A percentile compares a stretch with the other conserved stretches of the same genome.
Conservation (phyloP, 441 rosid species). For the Pelargonium citronellum region DNA sequence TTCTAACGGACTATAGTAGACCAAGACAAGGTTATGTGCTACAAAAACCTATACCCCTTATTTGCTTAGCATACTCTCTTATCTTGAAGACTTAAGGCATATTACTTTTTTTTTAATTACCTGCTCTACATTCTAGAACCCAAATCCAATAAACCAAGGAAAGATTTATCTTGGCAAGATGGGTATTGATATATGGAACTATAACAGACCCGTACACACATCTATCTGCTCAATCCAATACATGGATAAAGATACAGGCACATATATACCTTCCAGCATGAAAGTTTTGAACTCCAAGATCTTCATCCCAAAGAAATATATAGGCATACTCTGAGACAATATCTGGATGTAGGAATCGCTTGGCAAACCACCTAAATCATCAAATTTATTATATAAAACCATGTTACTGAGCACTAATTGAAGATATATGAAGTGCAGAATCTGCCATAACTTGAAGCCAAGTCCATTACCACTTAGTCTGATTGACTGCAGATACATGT, state of each 20-base stretch:
- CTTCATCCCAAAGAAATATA: conserved; percentile 92
- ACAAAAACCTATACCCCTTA: too few relatives aligned
- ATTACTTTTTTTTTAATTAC: too few relatives aligned
- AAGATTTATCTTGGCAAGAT: too few relatives aligned
- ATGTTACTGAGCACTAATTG: conserved; percentile 10
- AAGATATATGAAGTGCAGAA: background rate
- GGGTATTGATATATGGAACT: background rate
- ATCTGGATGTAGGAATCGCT: conserved; percentile 76
- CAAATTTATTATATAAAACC: background rate
- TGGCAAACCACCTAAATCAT: conserved; percentile 65
- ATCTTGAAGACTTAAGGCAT: too few relatives aligned
- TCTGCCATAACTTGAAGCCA: background rate
- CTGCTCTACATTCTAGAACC: too few relatives aligned
- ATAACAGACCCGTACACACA: background rate
- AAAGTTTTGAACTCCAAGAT: conserved; percentile 66
- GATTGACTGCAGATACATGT: conserved; percentile 62
- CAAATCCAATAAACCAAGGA: too few relatives aligned
- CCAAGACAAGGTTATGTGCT: background rate
- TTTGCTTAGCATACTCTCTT: too few relatives aligned
- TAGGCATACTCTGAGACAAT: conserved; percentile 59
- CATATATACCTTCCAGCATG: conserved; percentile 44
- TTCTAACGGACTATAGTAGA: background rate
- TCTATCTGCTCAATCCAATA: background rate
- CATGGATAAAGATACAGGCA: background rate
- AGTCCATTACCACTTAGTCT: conserved; percentile 67